Percentiles rank a stretch among this genome's conserved stretches.
These are phyloP conservation scores for Ramularia endophylla DNA, from an alignment of 2,329 filamentous ascomycete species.

Conservation along the genomic window DNA sequence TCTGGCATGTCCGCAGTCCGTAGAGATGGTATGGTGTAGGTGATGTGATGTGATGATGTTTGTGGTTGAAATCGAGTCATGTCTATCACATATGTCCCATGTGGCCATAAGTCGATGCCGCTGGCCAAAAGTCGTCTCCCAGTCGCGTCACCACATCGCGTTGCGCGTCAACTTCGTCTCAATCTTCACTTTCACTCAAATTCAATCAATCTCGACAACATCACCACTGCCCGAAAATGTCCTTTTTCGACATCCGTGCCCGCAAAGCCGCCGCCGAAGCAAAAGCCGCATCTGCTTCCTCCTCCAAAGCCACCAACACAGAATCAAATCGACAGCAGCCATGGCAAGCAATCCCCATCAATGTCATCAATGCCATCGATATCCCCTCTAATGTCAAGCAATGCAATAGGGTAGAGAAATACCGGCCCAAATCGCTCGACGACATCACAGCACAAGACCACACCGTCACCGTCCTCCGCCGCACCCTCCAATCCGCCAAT, in stretches of 20 bases:
- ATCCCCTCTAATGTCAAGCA: conserved; percentile 33
- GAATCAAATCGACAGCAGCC: conserved; percentile 70
- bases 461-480: conserved; percentile 84
- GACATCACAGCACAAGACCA: conserved; percentile 98
- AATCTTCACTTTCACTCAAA: too few relatives aligned
- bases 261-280: conserved; percentile 62
- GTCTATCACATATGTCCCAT: too few relatives aligned
- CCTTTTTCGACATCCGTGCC: conserved; percentile 95
- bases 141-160: conserved; percentile 3
- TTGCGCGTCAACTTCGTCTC: too few relatives aligned
- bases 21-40: too few relatives aligned
- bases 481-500: conserved; percentile 93
- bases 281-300: conserved; percentile 57
- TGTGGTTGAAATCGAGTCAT: too few relatives aligned
- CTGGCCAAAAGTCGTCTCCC: too few relatives aligned
- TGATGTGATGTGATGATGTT: too few relatives aligned
- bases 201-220: conserved; percentile 1
- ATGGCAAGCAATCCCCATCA: too few relatives aligned
- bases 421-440: conserved; percentile 84
- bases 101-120: too few relatives aligned
- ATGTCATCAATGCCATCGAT: conserved; percentile 46
- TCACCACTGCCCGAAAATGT: conserved; percentile 48
- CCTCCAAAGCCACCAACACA: conserved; percentile 58
- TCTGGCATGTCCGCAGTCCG: too few relatives aligned
- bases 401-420: too few relatives aligned